These are phyloP conservation scores for Penicillium arizonense DNA, from an alignment of 495 filamentous ascomycete species.

Conservation along the genomic window DNA sequence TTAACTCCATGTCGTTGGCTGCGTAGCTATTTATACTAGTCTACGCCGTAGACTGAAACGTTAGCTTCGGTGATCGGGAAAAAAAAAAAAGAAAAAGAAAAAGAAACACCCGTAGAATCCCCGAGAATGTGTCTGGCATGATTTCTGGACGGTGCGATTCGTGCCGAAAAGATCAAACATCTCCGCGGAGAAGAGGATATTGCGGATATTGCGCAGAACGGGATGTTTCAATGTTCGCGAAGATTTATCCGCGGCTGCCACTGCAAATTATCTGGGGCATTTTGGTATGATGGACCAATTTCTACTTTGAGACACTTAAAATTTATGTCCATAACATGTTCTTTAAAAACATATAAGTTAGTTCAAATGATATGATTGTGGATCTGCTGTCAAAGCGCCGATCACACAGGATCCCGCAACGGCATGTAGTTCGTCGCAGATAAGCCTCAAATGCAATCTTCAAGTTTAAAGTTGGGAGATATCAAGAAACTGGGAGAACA, in stretches of 20 bases:
- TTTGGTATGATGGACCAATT: too few species aligned
- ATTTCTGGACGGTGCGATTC: slow-evolving; percentile 3
- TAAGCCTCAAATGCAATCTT: background rate
- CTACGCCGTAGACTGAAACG: background rate
- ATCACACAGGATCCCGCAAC: background rate
- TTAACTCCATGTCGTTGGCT: background rate
- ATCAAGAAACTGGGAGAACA: too few species aligned
- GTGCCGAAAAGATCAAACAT: slow-evolving; percentile 4
- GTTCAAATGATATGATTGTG: too few species aligned
- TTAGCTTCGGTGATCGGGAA: background rate
- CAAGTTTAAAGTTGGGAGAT: too few species aligned
- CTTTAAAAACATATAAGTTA: too few species aligned
- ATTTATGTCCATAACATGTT: too few species aligned
- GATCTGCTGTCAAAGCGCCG: background rate
- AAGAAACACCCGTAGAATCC: slow-evolving; percentile 3
- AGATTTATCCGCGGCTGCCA: too few species aligned
- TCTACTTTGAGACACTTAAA: too few species aligned
- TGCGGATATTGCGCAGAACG: background rate
- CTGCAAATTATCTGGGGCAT: too few species aligned
- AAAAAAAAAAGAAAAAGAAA: background rate
- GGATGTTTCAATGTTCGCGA: too few species aligned
- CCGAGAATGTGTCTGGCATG: slow-evolving; percentile 1
- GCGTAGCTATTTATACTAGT: background rate
- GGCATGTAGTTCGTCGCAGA: background rate
- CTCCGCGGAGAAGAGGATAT: background rate